Base-by-base conservation (phyloP, 2,329 filamentous ascomycete genomes). In the Passalora sequoiae region DNA sequence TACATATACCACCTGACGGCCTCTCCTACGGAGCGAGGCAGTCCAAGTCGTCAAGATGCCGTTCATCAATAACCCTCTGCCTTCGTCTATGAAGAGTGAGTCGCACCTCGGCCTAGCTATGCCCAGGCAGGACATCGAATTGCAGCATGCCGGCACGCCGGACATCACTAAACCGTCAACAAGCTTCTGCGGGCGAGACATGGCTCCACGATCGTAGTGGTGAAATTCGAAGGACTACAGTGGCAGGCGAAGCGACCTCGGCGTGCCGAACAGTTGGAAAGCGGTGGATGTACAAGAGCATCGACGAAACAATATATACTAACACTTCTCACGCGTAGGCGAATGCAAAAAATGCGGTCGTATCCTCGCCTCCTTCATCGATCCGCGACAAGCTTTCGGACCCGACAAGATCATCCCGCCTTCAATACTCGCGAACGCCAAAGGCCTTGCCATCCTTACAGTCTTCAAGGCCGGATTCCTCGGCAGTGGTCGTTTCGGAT, bases 381-480 rank as follows among this genome's bases (percentile, higher is more conserved):
- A 97, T 64, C 92, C 92, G 15, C 80, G 83, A 62, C 91, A 97
- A 72, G 73, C 91, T 15, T 95, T 97, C 66, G 89, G 91, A 4
- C 91, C 92, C 43, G 92, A 97, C 68, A 97, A 97, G 69, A 83
- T 98, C 64, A 98, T 98, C 58, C 92, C 92, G 38, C 89, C 91
- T 6, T 78, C 83, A 40, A 78, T 98, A 57, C 81, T 98, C 58
- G 84, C 85, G 53, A 87, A 87, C 66, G 92, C 92, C 60, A 96
- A 98, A 80, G 86, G 86, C 59, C 83, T 94, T 55, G 86, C 86
- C 28, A 83, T 94, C 60, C 79, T 94, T 61, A 91, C 87, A 38
- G 85, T 94, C 50, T 78, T 92, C 65, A 92, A 92, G 65, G 86
- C 85, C 57, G 86, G 87, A 48, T 92, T 92, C 70, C 77, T 94